A percentile compares a stretch with the other conserved stretches of the same genome.
phyloP scores from a whole-genome alignment of 306 rosid species.

The Gynostemma pentaphyllum region DNA sequence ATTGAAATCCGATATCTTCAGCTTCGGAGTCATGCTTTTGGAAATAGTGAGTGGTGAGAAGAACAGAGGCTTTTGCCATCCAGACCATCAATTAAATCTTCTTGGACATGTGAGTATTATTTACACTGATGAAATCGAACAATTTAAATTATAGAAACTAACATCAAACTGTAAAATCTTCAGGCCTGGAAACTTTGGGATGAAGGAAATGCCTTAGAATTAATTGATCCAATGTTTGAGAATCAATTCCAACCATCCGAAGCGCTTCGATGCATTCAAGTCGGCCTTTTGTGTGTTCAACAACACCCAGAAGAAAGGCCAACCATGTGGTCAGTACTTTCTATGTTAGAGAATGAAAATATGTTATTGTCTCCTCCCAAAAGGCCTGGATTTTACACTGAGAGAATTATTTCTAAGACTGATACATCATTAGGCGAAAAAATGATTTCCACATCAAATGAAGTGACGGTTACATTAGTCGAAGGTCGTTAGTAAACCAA shows the following conservation, averaged over 20 bases:
- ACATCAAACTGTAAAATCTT: not conserved
- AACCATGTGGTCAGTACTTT: conserved; percentile 18
- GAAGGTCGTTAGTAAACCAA: conserved; percentile 10
- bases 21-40: conserved; percentile 38
- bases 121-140: not conserved
- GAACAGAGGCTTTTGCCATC: conserved; percentile 19
- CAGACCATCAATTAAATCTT: conserved; percentile 16
- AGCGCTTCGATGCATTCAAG: conserved; percentile 18
- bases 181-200: conserved; percentile 21
- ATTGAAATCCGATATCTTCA: conserved; percentile 30
- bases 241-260: conserved; percentile 1
- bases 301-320: conserved; percentile 22
- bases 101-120: conserved; percentile 16
- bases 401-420: not conserved
- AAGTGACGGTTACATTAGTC: conserved; percentile 11
- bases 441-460: not conserved
- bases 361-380: conserved; percentile 11
- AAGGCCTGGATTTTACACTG: conserved; percentile 19
- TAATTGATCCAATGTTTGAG: conserved; percentile 9
- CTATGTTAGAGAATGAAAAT: conserved; percentile 18
- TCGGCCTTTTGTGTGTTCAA: conserved; percentile 22
- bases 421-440: not conserved
- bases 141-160: not conserved
- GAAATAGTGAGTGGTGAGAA: conserved; percentile 38
- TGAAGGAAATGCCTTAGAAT: conserved; percentile 11